Conservation (phyloP, 306 rosid genomes). For the Hippophae rhamnoides region DNA sequence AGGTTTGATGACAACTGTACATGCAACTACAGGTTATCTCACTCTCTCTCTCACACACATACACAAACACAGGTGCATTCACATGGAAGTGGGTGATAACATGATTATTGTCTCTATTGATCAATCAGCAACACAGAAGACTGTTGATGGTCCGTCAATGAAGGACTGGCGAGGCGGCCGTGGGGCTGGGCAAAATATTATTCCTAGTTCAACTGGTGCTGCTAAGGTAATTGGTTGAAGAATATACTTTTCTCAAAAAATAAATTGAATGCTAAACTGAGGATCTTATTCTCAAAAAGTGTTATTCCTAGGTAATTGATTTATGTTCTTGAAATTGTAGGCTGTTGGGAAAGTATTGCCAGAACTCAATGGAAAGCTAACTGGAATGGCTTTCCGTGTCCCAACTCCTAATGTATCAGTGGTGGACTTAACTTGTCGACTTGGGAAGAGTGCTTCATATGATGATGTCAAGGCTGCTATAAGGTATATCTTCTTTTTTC, state of each 20-base stretch:
- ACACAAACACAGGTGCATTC: background rate
- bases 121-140: constrained; percentile 97
- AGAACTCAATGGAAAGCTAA: constrained; percentile 91
- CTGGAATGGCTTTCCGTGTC: constrained; percentile 99
- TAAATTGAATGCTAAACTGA: too few species aligned
- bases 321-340: constrained; percentile 28
- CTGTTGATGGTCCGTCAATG: constrained; percentile 98
- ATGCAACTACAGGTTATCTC: constrained; percentile 89
- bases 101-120: constrained; percentile 5
- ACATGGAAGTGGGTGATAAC: constrained; percentile 10
- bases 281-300: too few species aligned
- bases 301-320: background rate
- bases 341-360: constrained; percentile 99
- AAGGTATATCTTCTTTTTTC: constrained; percentile 34
- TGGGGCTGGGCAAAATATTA: constrained; percentile 88
- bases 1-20: constrained; percentile 99
- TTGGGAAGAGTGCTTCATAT: constrained; percentile 71
- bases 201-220: constrained; percentile 99
- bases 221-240: constrained; percentile 51
- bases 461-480: constrained; percentile 88
- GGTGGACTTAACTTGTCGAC: constrained; percentile 92
- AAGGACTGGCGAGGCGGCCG: constrained; percentile 99
- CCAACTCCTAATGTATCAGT: constrained; percentile 98
- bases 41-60: constrained; percentile 6
- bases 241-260: too few species aligned